Percentiles rank a stretch among this genome's conserved stretches.
phyloP scores from a whole-genome alignment of 2,329 filamentous ascomycete species.

The Albophoma yamanashiensis region DNA sequence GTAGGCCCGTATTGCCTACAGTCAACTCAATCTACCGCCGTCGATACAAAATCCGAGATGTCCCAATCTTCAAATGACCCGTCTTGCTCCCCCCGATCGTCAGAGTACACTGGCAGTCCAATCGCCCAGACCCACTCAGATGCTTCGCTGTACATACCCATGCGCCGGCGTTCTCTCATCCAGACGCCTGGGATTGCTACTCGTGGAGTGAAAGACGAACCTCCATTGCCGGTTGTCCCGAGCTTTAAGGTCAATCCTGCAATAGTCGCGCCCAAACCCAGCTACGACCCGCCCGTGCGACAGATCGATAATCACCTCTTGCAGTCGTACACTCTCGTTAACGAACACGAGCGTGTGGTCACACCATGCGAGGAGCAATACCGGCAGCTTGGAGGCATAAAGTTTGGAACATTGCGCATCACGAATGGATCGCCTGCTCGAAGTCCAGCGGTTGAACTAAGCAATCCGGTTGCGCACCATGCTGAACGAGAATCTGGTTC shows the following conservation, averaged over 20 bases:
- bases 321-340: conserved; percentile 11
- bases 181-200: conserved; percentile 41
- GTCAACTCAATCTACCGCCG: neutral
- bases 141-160: conserved; percentile 28
- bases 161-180: conserved; percentile 35
- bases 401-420: conserved; percentile 51
- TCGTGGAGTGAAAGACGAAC: conserved; percentile 17
- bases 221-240: conserved; percentile 14
- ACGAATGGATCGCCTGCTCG: conserved; percentile 45
- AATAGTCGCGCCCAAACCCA: conserved; percentile 7
- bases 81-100: neutral
- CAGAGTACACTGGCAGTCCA: neutral
- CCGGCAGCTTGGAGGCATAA: conserved; percentile 49
- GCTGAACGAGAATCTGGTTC: neutral
- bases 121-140: neutral
- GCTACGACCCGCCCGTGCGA: neutral
- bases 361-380: conserved; percentile 45
- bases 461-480: neutral
- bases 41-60: neutral
- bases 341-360: conserved; percentile 13
- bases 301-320: conserved; percentile 19
- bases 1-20: neutral
- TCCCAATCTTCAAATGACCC: neutral
- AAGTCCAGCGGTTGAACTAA: conserved; percentile 18
- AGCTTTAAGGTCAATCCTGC: conserved; percentile 26